Evolutionary conservation across 139 green algal species (phyloP).

Genomic region (Raphidocelis subcapitata): DNA sequence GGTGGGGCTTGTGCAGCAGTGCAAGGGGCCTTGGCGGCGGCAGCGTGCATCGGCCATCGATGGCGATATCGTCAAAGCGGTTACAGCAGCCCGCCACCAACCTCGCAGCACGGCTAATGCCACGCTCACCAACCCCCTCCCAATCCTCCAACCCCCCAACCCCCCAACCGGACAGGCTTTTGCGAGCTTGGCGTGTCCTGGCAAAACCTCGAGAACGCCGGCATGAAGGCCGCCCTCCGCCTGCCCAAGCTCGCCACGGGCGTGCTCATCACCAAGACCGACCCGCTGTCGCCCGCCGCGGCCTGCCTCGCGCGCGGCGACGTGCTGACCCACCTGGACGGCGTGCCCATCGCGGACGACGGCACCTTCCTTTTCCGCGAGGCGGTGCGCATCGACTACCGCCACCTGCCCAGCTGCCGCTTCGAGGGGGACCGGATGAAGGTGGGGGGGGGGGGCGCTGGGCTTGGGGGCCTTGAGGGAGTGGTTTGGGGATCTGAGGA

Average conservation of each 20-base stretch:
- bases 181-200: conserved; percentile 78
- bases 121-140: background rate
- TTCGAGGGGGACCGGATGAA: conserved; percentile 38
- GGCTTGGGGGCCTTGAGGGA: too few species aligned
- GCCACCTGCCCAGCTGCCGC: conserved; percentile 39
- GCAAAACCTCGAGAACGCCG: conserved; percentile 86
- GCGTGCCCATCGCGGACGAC: conserved; percentile 43
- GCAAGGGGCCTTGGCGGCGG: too few species aligned
- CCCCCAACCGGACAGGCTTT: conserved; percentile 73
- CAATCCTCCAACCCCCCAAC: background rate
- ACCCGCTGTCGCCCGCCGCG: conserved; percentile 37
- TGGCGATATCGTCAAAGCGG: too few species aligned
- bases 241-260: conserved; percentile 50
- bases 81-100: too few species aligned
- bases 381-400: conserved; percentile 48
- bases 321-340: conserved; percentile 47
- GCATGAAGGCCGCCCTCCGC: conserved; percentile 55
- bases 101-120: too few species aligned
- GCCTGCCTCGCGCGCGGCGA: conserved; percentile 20
- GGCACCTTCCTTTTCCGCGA: conserved; percentile 37
- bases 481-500: background rate
- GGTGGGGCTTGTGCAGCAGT: too few species aligned
- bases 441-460: background rate
- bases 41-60: too few species aligned
- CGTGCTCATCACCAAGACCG: conserved; percentile 44